Conservation (phyloP, 2,329 filamentous ascomycete species). For the Onygena corvina region DNA sequence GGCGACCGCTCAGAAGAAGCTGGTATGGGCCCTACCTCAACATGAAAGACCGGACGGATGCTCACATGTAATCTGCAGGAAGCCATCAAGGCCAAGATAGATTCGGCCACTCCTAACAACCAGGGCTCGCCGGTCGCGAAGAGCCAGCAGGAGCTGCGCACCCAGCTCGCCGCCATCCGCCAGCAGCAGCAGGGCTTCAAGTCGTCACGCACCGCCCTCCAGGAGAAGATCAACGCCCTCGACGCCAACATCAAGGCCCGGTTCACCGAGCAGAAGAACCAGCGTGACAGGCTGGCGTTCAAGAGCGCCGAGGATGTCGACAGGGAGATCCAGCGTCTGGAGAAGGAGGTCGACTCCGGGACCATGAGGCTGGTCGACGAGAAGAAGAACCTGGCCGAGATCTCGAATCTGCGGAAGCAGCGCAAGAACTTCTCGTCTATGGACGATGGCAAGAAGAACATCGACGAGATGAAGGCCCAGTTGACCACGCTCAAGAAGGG, state of each 20-base stretch:
- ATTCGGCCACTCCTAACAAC: slow-evolving; percentile 68
- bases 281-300: slow-evolving; percentile 67
- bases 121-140: slow-evolving; percentile 69
- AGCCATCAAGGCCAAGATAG: slow-evolving; percentile 76
- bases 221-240: slow-evolving; percentile 84
- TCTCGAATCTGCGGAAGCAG: slow-evolving; percentile 70
- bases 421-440: slow-evolving; percentile 84
- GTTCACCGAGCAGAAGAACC: slow-evolving; percentile 74
- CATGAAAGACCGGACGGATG: neutral
- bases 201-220: slow-evolving; percentile 60
- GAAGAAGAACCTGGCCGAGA: slow-evolving; percentile 79
- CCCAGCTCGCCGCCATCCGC: slow-evolving; percentile 71
- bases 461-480: slow-evolving; percentile 74
- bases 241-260: slow-evolving; percentile 80
- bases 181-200: slow-evolving; percentile 82
- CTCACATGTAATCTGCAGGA: slow-evolving; percentile 48
- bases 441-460: slow-evolving; percentile 74
- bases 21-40: slow-evolving; percentile 38
- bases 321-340: slow-evolving; percentile 63
- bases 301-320: slow-evolving; percentile 84
- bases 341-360: slow-evolving; percentile 75
- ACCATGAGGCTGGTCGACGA: slow-evolving; percentile 94
- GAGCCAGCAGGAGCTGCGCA: slow-evolving; percentile 72
- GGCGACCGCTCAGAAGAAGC: slow-evolving; percentile 58
- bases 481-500: slow-evolving; percentile 80